phyloP scores from a whole-genome alignment of 495 filamentous ascomycete genomes.

The Neurospora sp. region DNA sequence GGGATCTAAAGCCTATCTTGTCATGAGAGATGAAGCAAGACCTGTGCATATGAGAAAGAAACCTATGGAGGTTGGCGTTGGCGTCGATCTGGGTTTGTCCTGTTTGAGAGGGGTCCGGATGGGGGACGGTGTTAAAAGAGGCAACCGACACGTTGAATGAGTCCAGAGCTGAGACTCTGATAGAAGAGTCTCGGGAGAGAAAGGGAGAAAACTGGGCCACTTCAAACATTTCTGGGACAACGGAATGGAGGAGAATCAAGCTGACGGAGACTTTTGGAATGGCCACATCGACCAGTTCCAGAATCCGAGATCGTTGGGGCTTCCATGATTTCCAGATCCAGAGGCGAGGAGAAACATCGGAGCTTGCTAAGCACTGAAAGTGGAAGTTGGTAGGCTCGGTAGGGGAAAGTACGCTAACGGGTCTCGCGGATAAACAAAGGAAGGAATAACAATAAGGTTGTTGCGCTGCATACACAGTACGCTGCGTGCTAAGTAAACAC shows the following conservation, averaged over 20 bases:
- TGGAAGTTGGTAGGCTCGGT: background rate
- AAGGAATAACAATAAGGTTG: background rate
- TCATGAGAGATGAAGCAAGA: background rate
- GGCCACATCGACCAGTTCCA: background rate
- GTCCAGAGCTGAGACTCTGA: background rate
- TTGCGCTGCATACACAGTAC: background rate
- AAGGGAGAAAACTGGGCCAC: background rate
- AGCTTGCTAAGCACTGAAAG: background rate
- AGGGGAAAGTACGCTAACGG: background rate
- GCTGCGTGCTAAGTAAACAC: background rate
- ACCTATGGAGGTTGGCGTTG: background rate
- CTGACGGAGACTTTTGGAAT: background rate
- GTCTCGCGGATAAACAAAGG: background rate
- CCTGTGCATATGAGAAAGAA: background rate
- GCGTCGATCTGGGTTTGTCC: background rate
- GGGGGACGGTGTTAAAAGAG: background rate
- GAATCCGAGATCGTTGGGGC: background rate
- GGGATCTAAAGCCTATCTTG: background rate
- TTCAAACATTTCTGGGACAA: background rate
- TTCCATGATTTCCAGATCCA: background rate
- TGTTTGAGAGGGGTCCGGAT: background rate
- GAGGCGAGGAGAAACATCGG: background rate
- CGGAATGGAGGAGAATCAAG: background rate
- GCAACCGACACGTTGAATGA: background rate
- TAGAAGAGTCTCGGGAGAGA: background rate